A percentile compares a stretch with the other conserved stretches of the same genome.
phyloP scores from a whole-genome alignment of 108 stramenopile species.

The Pseudonitzschia delicatissima region DNA sequence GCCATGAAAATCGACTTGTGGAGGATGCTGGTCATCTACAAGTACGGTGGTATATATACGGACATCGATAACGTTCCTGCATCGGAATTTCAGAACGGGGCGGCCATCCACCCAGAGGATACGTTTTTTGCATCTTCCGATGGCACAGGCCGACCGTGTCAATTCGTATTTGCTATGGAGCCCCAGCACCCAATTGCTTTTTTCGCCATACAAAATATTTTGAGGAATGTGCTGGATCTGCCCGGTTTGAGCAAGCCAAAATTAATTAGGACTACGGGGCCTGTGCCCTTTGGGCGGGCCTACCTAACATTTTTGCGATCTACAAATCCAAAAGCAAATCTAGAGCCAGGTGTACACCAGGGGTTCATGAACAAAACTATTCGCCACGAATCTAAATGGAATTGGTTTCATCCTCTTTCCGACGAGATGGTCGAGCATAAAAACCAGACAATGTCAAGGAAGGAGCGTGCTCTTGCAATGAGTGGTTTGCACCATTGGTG shows the following conservation, averaged over 20 bases:
- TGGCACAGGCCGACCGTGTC: background rate
- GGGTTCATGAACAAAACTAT: background rate
- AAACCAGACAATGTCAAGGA: background rate
- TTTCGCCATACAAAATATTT: background rate
- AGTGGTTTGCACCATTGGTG: slow-evolving; percentile 2
- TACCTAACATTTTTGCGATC: background rate
- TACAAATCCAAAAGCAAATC: too few relatives aligned
- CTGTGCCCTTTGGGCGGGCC: slow-evolving; percentile 6
- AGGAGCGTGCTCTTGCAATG: background rate
- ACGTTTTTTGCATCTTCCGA: background rate
- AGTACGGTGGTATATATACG: too few relatives aligned
- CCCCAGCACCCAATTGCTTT: background rate
- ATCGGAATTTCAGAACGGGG: too few relatives aligned
- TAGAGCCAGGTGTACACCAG: background rate
- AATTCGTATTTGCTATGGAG: background rate
- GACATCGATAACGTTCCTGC: too few relatives aligned
- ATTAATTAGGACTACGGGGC: too few relatives aligned
- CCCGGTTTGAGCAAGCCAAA: too few relatives aligned
- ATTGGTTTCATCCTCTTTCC: background rate
- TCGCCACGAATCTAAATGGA: background rate
- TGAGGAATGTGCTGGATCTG: too few relatives aligned
- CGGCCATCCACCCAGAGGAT: too few relatives aligned
- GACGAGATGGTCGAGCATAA: background rate
- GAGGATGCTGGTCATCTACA: slow-evolving; percentile 47
- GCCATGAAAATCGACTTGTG: slow-evolving; percentile 59